Evolutionary conservation across 2,329 filamentous ascomycete species (phyloP).

Genomic region (Xenoacremonium recifei): DNA sequence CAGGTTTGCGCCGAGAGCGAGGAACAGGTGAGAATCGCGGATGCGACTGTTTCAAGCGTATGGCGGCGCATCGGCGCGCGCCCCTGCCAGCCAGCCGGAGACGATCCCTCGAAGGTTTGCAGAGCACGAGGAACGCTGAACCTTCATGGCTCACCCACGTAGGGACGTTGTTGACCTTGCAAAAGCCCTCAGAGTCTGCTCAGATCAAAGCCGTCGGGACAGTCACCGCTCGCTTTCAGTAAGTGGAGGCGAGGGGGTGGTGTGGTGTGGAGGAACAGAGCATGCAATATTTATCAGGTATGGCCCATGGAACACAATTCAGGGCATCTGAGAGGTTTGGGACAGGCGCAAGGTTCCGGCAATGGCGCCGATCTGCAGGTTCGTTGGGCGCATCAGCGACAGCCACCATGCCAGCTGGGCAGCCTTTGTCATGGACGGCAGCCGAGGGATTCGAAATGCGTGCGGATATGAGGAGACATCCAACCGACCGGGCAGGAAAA

Average conservation of each 20-base stretch:
- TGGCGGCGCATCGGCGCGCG: constrained; percentile 13
- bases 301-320: not conserved
- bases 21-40: constrained; percentile 5
- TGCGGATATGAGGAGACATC: not conserved
- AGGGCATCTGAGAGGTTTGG: not conserved
- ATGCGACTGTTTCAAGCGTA: constrained; percentile 14
- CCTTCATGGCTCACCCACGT: too few species aligned
- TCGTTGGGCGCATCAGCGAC: not conserved
- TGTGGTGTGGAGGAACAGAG: not conserved
- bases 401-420: constrained; percentile 1
- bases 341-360: not conserved
- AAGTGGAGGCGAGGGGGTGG: not conserved
- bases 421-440: not conserved
- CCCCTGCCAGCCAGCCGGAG: constrained; percentile 6
- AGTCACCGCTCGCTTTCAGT: too few species aligned
- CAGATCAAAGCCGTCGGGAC: too few species aligned
- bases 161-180: too few species aligned
- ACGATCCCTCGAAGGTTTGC: constrained; percentile 4
- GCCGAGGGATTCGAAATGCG: too few species aligned
- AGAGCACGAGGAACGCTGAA: constrained; percentile 3
- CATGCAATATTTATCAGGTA: not conserved
- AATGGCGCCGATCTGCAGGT: not conserved
- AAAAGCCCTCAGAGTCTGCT: too few species aligned
- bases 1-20: constrained; percentile 4
- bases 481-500: not conserved